Evolutionary conservation across 2,329 filamentous ascomycete species (phyloP), one percentile per base, ranked within the genome.

Genomic region (Scytalidium lignicola): DNA sequence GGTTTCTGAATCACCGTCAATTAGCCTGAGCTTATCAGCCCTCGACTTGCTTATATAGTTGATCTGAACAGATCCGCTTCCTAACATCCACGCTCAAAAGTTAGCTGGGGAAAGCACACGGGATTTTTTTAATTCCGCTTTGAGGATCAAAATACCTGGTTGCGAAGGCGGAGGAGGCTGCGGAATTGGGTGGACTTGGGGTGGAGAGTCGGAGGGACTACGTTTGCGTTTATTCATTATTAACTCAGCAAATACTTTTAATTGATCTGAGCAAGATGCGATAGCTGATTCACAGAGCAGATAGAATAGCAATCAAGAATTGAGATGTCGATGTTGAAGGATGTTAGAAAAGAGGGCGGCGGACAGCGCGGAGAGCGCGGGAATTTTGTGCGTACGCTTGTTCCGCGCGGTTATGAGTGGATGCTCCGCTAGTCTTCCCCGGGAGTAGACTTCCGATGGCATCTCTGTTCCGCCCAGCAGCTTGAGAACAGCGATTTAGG

Each of bases 1-100:
- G 10, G 80, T 85, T 61, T 91, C 88, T 48, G 64, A 60, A 50
- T 81, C 77, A 29, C 74, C 75, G 47, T 78, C 74, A 42, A 82
- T 68, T 41, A 82, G 67, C 46, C 65, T 70, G 39, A 82, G 64
- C 49, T 70, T 74, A 19, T 71, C 67, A n/a, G 63, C 44, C 44
- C 66, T 70, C 17, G 70, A 65, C 51, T 69, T 73, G 13, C 73
- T 68, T 39, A 80, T 62, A 60, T 80, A 82, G 53, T 81, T 80
- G 60, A 82, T 79, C 44, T 71, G 69, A 28, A 62, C 48, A 61
- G 57, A 62, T 61, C 65, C 68, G 46, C 56, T 64, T 55, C 57
- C 47, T 41, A 29, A 29, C 6, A 45, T 45, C 13, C 22, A 23
- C 21, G 17, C 13, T 26, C 20, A 21, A 43, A 17, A 26, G 19